These are phyloP conservation scores for Aspergillus coremiiformis DNA, from an alignment of 495 filamentous ascomycete species.

Conservation along the genomic window DNA sequence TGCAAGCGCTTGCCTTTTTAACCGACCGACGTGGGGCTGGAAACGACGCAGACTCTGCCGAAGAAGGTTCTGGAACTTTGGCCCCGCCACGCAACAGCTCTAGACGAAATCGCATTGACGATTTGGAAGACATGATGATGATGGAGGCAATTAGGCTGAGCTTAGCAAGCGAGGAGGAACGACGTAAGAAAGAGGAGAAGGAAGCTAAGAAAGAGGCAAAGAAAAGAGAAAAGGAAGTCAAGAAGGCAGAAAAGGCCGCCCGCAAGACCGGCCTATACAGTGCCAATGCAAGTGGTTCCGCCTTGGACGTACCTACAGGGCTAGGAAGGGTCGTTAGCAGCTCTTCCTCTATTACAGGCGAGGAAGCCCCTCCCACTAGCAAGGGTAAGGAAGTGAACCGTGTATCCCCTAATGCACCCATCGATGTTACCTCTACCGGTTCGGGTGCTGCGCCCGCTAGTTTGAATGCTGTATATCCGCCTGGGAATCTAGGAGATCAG, in stretches of 20 bases:
- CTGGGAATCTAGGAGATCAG: conserved; percentile 7
- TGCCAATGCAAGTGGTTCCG: conserved; percentile 37
- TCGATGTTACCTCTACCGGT: not conserved
- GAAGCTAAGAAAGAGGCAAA: conserved; percentile 73
- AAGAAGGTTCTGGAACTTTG: conserved; percentile 37
- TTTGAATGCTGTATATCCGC: not conserved
- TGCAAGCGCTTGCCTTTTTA: conserved; percentile 46
- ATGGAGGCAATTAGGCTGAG: conserved; percentile 89
- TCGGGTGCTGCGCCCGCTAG: conserved; percentile 1
- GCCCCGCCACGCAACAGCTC: conserved; percentile 49
- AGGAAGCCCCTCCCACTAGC: conserved; percentile 31
- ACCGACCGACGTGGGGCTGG: conserved; percentile 36
- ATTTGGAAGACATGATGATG: conserved; percentile 97
- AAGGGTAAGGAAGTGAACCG: conserved; percentile 86
- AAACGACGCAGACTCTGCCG: conserved; percentile 32
- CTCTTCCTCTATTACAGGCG: conserved; percentile 32
- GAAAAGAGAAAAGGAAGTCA: conserved; percentile 74
- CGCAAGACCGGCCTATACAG: conserved; percentile 47
- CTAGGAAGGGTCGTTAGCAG: conserved; percentile 29
- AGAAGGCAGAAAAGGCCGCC: conserved; percentile 64
- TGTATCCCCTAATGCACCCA: conserved; percentile 9
- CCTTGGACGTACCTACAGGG: conserved; percentile 26
- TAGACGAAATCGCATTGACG: conserved; percentile 64
- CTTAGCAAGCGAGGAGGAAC: conserved; percentile 83
- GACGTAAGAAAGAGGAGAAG: conserved; percentile 73